Base-by-base conservation (phyloP, 352 stramenopile genomes). In the Globisporangium nagaii region DNA sequence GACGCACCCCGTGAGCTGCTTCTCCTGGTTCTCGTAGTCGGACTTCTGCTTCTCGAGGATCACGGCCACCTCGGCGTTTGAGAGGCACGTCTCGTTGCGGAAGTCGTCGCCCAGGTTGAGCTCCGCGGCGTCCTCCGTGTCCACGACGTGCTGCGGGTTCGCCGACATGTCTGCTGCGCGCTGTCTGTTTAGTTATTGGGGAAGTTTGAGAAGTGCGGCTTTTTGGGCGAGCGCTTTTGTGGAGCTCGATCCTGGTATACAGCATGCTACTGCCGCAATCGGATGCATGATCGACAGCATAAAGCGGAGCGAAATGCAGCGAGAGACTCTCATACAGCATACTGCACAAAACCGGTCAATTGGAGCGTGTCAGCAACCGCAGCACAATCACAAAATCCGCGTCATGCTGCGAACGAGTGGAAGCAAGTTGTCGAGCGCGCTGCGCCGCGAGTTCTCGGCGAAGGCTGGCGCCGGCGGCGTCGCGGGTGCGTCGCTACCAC, bases 21-120 rank as follows among this genome's bases (percentile, higher is more conserved):
- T 95, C 70, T 95, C 85, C 62, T 95, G 84, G 65, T 84, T 92
- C 69, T 96, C 86, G 70, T 95, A 96, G 66, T 95, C 82, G 31
- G 73, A 79, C 65, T 94, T 94, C 40, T 93, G 85, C 77, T 96
- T 94, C 64, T 96, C 84, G 32, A 96, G 70, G 52, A 95, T 93
- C 15, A 96, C 86, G 1, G 86, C 86, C 17, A 96, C 86, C 58
- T 95, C 85, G 30, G 86, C 86, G 50, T 96, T 96, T 3, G 85
- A 93, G 50, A 96, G 71, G 61, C 86, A 96, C 49, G 83, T 93
- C 65, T 94, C 85, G 53, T 90, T 73, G 59, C 88, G 78, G 66
- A 96, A 96, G 61, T 96, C 86, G 49, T 90, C 81, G 48, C 86
- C 86, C 37, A 96, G 66, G 64, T 89, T 93, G 44, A 96, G 73